phyloP scores from a whole-genome alignment of 164 flowering plant species.

The Vitis rotundifolia region DNA sequence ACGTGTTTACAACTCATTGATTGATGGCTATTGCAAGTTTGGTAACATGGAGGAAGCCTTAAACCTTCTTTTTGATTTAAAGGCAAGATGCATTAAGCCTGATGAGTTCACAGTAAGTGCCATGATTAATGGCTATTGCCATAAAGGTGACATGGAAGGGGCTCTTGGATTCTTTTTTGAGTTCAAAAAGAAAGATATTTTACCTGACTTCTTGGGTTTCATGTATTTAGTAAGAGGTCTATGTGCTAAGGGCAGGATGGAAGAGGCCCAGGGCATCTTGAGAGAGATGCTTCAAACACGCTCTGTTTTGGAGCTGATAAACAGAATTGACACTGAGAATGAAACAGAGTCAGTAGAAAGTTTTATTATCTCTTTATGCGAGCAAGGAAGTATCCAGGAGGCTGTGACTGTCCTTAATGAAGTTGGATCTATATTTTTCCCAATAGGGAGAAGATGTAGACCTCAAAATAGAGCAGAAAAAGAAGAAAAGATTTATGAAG shows the following conservation, averaged over 20 bases:
- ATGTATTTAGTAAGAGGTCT: conserved; percentile 70
- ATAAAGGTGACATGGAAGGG: conserved; percentile 72
- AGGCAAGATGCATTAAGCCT: conserved; percentile 41
- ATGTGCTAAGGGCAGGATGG: conserved; percentile 84
- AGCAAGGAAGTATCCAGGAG: conserved; percentile 66
- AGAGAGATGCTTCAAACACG: conserved; percentile 77
- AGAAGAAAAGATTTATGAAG: conserved; percentile 11
- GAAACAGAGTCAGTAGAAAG: conserved; percentile 53
- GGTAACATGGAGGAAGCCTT: conserved; percentile 63
- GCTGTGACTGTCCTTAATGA: conserved; percentile 63
- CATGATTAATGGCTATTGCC: conserved; percentile 59
- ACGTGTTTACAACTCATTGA: conserved; percentile 69
- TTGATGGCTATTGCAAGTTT: conserved; percentile 63
- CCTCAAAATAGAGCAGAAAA: conserved; percentile 10
- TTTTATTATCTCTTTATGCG: conserved; percentile 58
- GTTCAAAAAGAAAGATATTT: conserved; percentile 45
- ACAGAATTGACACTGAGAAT: conserved; percentile 43
- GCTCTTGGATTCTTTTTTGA: conserved; percentile 60
- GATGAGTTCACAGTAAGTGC: conserved; percentile 74
- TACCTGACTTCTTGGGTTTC: conserved; percentile 85
- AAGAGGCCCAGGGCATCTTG: conserved; percentile 72
- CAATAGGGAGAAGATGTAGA: conserved; percentile 22
- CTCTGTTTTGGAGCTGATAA: conserved; percentile 50
- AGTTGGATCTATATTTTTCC: conserved; percentile 47
- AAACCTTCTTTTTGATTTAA: conserved; percentile 45